phyloP scores from a whole-genome alignment of 1,139 yeast genomes.

The Pichia norvegensis region DNA sequence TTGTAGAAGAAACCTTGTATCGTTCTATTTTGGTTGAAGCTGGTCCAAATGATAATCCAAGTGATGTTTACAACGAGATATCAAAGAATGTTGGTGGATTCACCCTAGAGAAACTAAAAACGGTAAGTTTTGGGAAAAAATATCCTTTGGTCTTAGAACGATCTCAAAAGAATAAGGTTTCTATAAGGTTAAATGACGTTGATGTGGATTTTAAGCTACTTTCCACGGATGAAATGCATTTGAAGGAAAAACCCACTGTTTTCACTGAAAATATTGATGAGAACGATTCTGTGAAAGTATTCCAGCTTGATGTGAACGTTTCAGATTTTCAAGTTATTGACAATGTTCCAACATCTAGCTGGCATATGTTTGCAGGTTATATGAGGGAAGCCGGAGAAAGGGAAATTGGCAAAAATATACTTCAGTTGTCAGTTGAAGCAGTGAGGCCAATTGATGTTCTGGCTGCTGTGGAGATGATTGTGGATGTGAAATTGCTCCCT shows the following conservation, averaged over 20 bases:
- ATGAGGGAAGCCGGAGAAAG: slow-evolving; percentile 62
- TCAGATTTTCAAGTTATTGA: slow-evolving; percentile 61
- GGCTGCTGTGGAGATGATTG: slow-evolving; percentile 61
- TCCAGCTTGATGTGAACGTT: slow-evolving; percentile 37
- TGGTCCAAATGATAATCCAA: slow-evolving; percentile 44
- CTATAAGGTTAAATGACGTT: slow-evolving; percentile 48
- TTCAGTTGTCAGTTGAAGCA: slow-evolving; percentile 45
- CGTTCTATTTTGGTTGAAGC: slow-evolving; percentile 66
- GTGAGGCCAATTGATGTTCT: slow-evolving; percentile 59
- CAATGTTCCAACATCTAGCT: slow-evolving; percentile 78
- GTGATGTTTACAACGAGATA: slow-evolving; percentile 43
- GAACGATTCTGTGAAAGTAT: slow-evolving; percentile 41
- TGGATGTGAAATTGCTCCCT: slow-evolving; percentile 57
- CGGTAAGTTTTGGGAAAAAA: slow-evolving; percentile 24
- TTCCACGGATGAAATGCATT: slow-evolving; percentile 38
- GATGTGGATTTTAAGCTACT: slow-evolving; percentile 41
- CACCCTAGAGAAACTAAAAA: slow-evolving; percentile 1
- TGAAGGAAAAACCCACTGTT: slow-evolving; percentile 16
- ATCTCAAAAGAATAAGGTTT: slow-evolving; percentile 55
- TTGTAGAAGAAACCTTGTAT: slow-evolving; percentile 59
- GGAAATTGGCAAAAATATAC: slow-evolving; percentile 63
- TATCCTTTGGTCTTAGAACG: slow-evolving; percentile 51
- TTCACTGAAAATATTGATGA: slow-evolving; percentile 23
- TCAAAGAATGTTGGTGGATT: slow-evolving; percentile 31
- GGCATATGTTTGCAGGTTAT: slow-evolving; percentile 78